Evolutionary conservation across 2,329 filamentous ascomycete species (phyloP).

Genomic region (Hymenoscyphus linearis): DNA sequence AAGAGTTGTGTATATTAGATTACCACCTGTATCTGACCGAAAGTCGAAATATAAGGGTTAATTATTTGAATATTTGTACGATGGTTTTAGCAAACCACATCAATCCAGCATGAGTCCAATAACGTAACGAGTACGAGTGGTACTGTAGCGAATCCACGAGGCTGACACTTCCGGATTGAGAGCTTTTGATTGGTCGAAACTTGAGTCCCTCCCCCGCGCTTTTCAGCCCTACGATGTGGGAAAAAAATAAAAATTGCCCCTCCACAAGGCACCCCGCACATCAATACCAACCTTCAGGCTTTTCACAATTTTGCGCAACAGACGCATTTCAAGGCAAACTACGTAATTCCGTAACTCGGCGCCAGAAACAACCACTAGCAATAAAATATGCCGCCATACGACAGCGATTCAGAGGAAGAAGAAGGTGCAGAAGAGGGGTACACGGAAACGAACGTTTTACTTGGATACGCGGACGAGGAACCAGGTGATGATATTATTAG

Average conservation of each 20-base stretch:
- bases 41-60: no score
- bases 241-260: neutral
- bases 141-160: neutral
- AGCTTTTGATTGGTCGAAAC: neutral
- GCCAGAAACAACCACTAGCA: neutral
- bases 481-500: slow-evolving; percentile 71
- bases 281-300: neutral
- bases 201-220: no score
- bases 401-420: slow-evolving; percentile 75
- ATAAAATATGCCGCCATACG: slow-evolving; percentile 62
- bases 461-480: slow-evolving; percentile 84
- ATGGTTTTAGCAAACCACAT: no score
- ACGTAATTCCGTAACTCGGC: neutral
- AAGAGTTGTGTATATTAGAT: neutral
- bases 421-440: slow-evolving; percentile 54
- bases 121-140: no score
- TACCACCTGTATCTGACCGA: no score
- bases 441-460: slow-evolving; percentile 78
- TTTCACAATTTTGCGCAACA: neutral
- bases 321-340: neutral
- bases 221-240: neutral
- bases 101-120: no score
- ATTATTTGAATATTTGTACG: no score
- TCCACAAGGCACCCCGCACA: neutral
- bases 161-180: neutral